Evolutionary conservation across 768 basidiomycete species (phyloP), one percentile per base, ranked within the genome.

Genomic region (Pulveroboletus sp.): DNA sequence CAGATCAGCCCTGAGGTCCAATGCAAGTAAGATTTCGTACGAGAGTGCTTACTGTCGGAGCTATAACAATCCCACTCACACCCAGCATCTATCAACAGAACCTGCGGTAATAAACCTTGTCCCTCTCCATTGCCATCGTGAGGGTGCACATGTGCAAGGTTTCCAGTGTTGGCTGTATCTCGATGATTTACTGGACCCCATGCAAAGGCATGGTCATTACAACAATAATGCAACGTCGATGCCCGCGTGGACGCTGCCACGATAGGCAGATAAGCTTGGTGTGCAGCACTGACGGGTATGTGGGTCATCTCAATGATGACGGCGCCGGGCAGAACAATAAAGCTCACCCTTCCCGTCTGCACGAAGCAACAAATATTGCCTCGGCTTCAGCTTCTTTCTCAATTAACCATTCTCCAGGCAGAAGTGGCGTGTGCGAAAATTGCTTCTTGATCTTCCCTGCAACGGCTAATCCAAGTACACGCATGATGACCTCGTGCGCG

Each of bases 321-420:
- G 15, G 14, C 21, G 5, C 14, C 5, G 11, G 39, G n/a, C 0
- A 40, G n/a, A 28, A 5, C 18, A 31, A 28, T 11, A 26, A 7
- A 17, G 68, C 83, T 57, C 46, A 93, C 91, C 91, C 93, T 70
- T 91, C 85, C 50, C 91, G 75, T 44, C 92, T 74, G 69, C 93
- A 96, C 1, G 85, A 85, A 3, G 93, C 91, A 0, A 92, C 88
- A 55, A 97, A 98, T 8, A 94, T 76, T 0, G 93, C 95, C 64
- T 95, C 94, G 0, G 93, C 95, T 65, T 96, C 94, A 0, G 83
- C 86, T 68, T 98, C 95, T 58, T 87, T 89, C 71, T 89, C 82
- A 14, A 97, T 89, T 39, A 91, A 72, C 88, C 94, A 96, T 60
- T 93, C 86, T 4, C 77, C 75, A 2, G 88, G 89, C 3, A 90